phyloP scores from a whole-genome alignment of 2,329 filamentous ascomycete genomes.

The Colletotrichum orbiculare region DNA sequence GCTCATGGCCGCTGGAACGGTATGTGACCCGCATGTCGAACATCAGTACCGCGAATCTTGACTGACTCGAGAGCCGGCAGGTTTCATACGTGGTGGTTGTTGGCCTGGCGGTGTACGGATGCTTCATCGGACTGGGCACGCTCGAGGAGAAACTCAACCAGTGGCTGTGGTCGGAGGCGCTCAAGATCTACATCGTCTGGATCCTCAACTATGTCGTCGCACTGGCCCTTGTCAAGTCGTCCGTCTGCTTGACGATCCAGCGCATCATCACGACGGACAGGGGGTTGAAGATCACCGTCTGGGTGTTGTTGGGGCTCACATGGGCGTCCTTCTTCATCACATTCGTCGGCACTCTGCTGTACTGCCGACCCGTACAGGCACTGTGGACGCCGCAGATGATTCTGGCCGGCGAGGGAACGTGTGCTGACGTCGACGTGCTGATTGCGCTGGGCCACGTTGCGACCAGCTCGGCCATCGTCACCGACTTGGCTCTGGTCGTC shows the following conservation, averaged over 20 bases:
- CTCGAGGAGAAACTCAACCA: slow-evolving; percentile 39
- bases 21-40: not conserved
- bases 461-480: slow-evolving; percentile 46
- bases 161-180: slow-evolving; percentile 40
- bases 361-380: slow-evolving; percentile 45
- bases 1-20: slow-evolving; percentile 36
- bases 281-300: slow-evolving; percentile 39
- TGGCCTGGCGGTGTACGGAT: slow-evolving; percentile 36
- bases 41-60: not conserved
- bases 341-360: slow-evolving; percentile 45
- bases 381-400: slow-evolving; percentile 46
- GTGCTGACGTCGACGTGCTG: slow-evolving; percentile 39
- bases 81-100: slow-evolving; percentile 36
- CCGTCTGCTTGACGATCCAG: slow-evolving; percentile 49
- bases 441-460: slow-evolving; percentile 44
- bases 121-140: slow-evolving; percentile 40
- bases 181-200: slow-evolving; percentile 41
- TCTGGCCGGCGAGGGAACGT: slow-evolving; percentile 39
- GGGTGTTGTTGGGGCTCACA: slow-evolving; percentile 37
- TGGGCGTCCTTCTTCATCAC: slow-evolving; percentile 45
- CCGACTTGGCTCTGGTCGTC: slow-evolving; percentile 46
- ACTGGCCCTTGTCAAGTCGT: slow-evolving; percentile 45
- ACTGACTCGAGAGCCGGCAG: slow-evolving; percentile 14
- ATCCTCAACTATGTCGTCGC: slow-evolving; percentile 42
- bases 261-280: slow-evolving; percentile 43